phyloP scores from a whole-genome alignment of 805 yeast genomes.

The Candida incommunis region DNA sequence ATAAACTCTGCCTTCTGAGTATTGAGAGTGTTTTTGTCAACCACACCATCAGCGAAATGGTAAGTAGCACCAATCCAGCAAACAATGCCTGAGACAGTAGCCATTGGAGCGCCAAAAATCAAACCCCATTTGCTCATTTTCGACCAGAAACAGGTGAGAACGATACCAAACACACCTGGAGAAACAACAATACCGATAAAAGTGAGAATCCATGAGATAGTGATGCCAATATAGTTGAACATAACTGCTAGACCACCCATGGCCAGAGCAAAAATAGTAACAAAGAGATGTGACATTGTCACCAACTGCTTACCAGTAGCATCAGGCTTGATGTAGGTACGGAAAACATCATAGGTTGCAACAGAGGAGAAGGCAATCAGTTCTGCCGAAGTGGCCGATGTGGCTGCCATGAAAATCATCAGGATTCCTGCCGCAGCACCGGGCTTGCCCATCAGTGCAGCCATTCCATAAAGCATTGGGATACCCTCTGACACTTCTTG shows the following conservation, averaged over 20 bases:
- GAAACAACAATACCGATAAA: conserved; percentile 66
- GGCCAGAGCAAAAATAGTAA: conserved; percentile 37
- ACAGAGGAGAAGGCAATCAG: conserved; percentile 72
- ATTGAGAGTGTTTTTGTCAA: conserved; percentile 17
- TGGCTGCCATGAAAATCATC: conserved; percentile 72
- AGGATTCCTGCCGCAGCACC: conserved; percentile 71
- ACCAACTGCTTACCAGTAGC: conserved; percentile 62
- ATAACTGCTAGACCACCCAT: conserved; percentile 76
- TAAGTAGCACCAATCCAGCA: conserved; percentile 16
- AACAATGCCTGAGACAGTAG: conserved; percentile 5
- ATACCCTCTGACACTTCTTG: conserved; percentile 65
- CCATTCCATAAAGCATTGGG: conserved; percentile 48
- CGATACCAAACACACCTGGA: conserved; percentile 24
- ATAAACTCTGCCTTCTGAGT: conserved; percentile 15
- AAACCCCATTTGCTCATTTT: conserved; percentile 5
- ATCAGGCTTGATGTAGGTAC: conserved; percentile 58
- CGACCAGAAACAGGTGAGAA: conserved; percentile 46
- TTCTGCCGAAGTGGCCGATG: conserved; percentile 80
- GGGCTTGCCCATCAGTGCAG: conserved; percentile 66
- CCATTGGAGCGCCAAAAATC: conserved; percentile 5
- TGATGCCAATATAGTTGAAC: conserved; percentile 61
- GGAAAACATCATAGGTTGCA: conserved; percentile 66
- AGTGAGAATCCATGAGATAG: conserved; percentile 73
- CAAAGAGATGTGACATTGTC: conserved; percentile 45
- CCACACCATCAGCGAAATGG: conserved; percentile 13